Evolutionary conservation across 805 yeast genomes (phyloP).

Genomic region (Cyberlindnera misumaiensis): DNA sequence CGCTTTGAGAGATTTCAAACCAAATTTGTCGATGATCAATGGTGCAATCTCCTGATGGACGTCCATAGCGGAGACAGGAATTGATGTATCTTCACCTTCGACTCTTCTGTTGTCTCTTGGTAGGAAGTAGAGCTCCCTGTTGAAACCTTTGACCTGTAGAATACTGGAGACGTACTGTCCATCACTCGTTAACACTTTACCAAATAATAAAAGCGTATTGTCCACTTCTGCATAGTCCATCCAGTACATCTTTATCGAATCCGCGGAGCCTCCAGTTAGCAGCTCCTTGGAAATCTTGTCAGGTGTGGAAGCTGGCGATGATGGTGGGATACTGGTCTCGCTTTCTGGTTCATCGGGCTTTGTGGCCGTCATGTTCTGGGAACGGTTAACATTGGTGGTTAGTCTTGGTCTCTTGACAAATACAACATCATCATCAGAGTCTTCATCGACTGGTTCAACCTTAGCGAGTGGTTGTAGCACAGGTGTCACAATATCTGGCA

Average conservation of each 20-base stretch:
- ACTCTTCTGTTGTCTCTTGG: slow-evolving; percentile 52
- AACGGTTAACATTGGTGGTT: slow-evolving; percentile 34
- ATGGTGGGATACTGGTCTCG: slow-evolving; percentile 7
- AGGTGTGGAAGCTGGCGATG: slow-evolving; percentile 14
- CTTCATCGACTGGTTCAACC: background rate
- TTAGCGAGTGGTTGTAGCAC: background rate
- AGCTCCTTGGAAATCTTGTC: slow-evolving; percentile 18
- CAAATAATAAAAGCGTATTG: slow-evolving; percentile 64
- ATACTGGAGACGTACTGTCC: slow-evolving; percentile 62
- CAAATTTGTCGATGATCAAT: slow-evolving; percentile 53
- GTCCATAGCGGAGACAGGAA: slow-evolving; percentile 47
- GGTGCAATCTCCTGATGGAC: slow-evolving; percentile 74
- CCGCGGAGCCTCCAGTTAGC: slow-evolving; percentile 23
- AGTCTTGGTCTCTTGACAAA: slow-evolving; percentile 46
- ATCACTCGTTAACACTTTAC: slow-evolving; percentile 61
- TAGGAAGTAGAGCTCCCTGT: slow-evolving; percentile 68
- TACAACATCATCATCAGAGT: slow-evolving; percentile 45
- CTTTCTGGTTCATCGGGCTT: slow-evolving; percentile 9
- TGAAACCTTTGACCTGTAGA: slow-evolving; percentile 64
- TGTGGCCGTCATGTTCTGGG: slow-evolving; percentile 34
- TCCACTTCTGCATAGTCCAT: slow-evolving; percentile 80
- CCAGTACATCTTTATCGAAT: slow-evolving; percentile 75
- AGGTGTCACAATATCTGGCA: slow-evolving; percentile 5
- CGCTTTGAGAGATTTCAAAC: slow-evolving; percentile 55
- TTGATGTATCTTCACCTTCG: slow-evolving; percentile 35